phyloP scores from a whole-genome alignment of 2,329 filamentous ascomycete genomes.

The Apiospora kogelbergensis region DNA sequence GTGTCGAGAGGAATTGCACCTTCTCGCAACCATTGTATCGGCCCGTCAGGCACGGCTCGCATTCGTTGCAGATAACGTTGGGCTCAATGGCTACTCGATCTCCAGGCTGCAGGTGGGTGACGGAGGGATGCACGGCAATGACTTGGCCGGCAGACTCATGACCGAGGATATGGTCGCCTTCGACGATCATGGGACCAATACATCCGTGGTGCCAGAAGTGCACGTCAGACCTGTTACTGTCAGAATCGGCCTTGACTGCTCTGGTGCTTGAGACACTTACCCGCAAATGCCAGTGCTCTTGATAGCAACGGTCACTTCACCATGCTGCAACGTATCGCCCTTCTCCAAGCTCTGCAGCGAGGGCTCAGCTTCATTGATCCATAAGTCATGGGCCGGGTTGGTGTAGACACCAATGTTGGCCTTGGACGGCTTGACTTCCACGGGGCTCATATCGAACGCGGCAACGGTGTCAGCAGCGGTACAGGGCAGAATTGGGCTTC shows the following conservation, averaged over 20 bases:
- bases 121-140: slow-evolving; percentile 78
- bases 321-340: slow-evolving; percentile 68
- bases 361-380: slow-evolving; percentile 79
- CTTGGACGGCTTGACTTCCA: slow-evolving; percentile 54
- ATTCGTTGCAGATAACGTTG: slow-evolving; percentile 87
- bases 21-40: slow-evolving; percentile 93
- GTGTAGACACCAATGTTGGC: slow-evolving; percentile 96
- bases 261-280: slow-evolving; percentile 44
- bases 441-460: slow-evolving; percentile 14
- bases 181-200: slow-evolving; percentile 95
- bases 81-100: slow-evolving; percentile 94
- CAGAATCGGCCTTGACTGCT: neutral
- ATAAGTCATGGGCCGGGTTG: slow-evolving; percentile 88
- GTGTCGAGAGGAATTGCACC: slow-evolving; percentile 86
- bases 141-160: slow-evolving; percentile 90
- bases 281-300: slow-evolving; percentile 97
- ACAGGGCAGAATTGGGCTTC: neutral
- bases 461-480: neutral
- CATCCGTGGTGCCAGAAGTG: slow-evolving; percentile 97
- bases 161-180: slow-evolving; percentile 84
- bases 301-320: slow-evolving; percentile 85
- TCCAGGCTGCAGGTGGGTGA: slow-evolving; percentile 75
- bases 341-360: slow-evolving; percentile 71
- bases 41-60: slow-evolving; percentile 87
- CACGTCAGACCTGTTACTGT: slow-evolving; percentile 70